Evolutionary conservation across 805 yeast species (phyloP).

Genomic region (Candida sanyiensis): DNA sequence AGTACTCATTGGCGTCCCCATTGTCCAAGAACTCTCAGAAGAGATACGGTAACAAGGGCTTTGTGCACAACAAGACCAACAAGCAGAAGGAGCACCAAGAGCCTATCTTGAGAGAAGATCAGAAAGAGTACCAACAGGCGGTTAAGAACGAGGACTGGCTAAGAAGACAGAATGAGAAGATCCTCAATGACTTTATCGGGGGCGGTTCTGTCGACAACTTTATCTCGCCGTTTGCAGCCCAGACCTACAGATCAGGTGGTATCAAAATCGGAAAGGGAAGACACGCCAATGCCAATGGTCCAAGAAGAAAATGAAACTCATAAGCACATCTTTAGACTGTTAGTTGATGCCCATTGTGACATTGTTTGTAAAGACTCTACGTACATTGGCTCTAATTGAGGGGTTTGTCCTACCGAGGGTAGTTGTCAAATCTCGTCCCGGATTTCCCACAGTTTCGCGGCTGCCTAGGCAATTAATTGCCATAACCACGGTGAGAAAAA

Average conservation of each 20-base stretch:
- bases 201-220: conserved; percentile 89
- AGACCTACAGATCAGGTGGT: conserved; percentile 56
- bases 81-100: conserved; percentile 42
- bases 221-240: conserved; percentile 78
- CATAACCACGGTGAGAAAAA: background rate
- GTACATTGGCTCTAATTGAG: no score
- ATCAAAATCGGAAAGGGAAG: conserved; percentile 85
- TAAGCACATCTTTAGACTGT: no score
- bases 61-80: conserved; percentile 62
- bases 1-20: conserved; percentile 82
- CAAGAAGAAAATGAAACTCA: conserved; percentile 38
- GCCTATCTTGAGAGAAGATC: conserved; percentile 81
- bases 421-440: no score
- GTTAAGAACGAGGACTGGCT: conserved; percentile 85
- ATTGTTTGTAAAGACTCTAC: no score
- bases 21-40: conserved; percentile 69
- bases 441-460: no score
- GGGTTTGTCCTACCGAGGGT: no score
- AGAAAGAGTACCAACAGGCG: conserved; percentile 86
- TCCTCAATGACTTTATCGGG: conserved; percentile 84
- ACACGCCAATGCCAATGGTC: conserved; percentile 74
- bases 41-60: conserved; percentile 72
- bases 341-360: no score
- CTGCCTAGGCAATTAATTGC: no score
- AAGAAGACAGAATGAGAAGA: conserved; percentile 77